Evolutionary conservation across 306 rosid genomes (phyloP).

Genomic region (Fragaria iinumae): DNA sequence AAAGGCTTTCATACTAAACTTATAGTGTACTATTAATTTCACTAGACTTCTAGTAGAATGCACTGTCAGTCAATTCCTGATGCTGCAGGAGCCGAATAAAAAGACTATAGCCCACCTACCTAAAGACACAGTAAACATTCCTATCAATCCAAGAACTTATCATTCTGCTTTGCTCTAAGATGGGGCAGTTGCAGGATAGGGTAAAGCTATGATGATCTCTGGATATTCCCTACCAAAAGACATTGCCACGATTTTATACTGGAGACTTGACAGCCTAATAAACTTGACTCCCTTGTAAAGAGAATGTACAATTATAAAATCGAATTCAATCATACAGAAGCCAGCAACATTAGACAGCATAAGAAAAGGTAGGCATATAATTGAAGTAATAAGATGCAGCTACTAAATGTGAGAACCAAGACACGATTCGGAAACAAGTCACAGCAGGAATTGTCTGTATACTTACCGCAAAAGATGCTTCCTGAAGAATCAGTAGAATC

Average conservation of each 20-base stretch:
- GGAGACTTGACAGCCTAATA: no score
- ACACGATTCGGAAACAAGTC: neutral
- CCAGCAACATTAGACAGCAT: no score
- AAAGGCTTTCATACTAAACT: neutral
- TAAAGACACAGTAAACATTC: neutral
- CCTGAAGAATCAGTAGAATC: constrained; percentile 1
- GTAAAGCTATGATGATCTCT: no score
- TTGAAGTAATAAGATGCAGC: no score
- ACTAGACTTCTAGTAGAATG: neutral
- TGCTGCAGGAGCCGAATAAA: neutral
- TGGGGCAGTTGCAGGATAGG: neutral
- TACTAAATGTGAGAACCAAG: neutral
- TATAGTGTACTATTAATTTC: neutral
- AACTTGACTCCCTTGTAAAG: no score
- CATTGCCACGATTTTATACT: neutral
- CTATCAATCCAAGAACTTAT: no score
- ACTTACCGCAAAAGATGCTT: constrained; percentile 87
- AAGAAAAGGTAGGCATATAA: no score
- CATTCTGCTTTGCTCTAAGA: constrained; percentile 1
- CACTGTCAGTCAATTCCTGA: neutral
- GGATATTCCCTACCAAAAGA: no score
- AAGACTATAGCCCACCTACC: neutral
- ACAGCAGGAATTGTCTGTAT: neutral
- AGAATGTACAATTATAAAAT: no score
- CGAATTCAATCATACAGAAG: no score